Percentiles rank a stretch among this genome's conserved stretches.
phyloP scores from a whole-genome alignment of 2,329 filamentous ascomycete species.

The Aureobasidium sp. region DNA sequence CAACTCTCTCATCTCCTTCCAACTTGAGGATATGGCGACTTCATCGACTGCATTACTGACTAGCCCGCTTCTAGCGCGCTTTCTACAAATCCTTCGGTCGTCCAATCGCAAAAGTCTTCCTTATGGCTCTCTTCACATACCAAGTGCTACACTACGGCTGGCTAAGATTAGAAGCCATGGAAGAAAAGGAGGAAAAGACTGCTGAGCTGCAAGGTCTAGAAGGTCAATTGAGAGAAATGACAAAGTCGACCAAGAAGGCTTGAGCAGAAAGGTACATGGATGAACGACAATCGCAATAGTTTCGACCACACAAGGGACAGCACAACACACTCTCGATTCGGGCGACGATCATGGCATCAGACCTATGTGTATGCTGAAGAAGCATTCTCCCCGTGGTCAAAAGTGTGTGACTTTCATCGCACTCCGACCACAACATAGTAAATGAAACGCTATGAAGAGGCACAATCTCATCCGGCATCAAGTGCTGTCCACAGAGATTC shows the following conservation, averaged over 20 bases:
- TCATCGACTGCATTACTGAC: neutral
- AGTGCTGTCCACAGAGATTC: too few relatives aligned
- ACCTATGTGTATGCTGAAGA: neutral
- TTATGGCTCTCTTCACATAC: slow-evolving; percentile 70
- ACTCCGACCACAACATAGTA: too few relatives aligned
- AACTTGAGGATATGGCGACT: neutral
- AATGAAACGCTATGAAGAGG: too few relatives aligned
- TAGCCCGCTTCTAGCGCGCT: slow-evolving; percentile 38
- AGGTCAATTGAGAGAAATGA: neutral
- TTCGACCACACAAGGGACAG: neutral
- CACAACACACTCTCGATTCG: neutral
- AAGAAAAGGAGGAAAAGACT: slow-evolving; percentile 52
- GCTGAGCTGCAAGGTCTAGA: slow-evolving; percentile 1
- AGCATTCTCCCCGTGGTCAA: neutral
- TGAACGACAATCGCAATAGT: neutral
- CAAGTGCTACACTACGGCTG: slow-evolving; percentile 70
- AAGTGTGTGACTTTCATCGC: too few relatives aligned
- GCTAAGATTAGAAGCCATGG: slow-evolving; percentile 66
- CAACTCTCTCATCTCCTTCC: neutral
- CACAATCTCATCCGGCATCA: too few relatives aligned
- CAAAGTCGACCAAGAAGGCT: neutral
- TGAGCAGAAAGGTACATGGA: neutral
- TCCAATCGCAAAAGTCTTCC: slow-evolving; percentile 65
- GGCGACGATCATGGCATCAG: neutral
- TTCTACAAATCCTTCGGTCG: slow-evolving; percentile 72